Conservation (phyloP, 371 early-diverging fungal genomes). For the Funneliformis caledonium region DNA sequence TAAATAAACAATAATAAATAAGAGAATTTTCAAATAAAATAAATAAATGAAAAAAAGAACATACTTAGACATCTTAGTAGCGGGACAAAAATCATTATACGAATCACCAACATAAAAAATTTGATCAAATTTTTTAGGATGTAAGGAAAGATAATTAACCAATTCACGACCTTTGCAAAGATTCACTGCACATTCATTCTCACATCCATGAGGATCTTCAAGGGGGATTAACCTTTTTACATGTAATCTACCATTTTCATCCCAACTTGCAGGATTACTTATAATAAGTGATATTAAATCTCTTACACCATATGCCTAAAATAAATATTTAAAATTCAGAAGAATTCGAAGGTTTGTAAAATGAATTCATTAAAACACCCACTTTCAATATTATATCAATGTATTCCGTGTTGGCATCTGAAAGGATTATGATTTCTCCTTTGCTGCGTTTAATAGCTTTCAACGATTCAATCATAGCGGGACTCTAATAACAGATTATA, state of each 20-base stretch:
- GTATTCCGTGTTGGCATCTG: constrained; percentile 78
- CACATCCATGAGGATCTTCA: constrained; percentile 62
- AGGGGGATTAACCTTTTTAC: constrained; percentile 57
- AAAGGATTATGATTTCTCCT: constrained; percentile 64
- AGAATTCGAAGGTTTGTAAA: background rate
- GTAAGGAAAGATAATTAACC: constrained; percentile 9
- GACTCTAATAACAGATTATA: constrained; percentile 45
- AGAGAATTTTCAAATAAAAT: background rate
- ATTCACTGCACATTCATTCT: constrained; percentile 68
- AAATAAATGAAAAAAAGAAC: background rate
- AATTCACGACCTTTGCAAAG: constrained; percentile 71
- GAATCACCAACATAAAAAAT: constrained; percentile 68
- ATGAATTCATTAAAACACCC: background rate
- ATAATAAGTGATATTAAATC: constrained; percentile 65
- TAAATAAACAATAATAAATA: background rate
- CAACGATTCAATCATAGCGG: constrained; percentile 60
- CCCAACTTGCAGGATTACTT: constrained; percentile 72
- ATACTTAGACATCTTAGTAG: constrained; percentile 50
- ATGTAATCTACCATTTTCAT: constrained; percentile 56
- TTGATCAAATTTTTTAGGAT: constrained; percentile 39
- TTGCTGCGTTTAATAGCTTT: constrained; percentile 54
- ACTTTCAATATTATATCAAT: constrained; percentile 73
- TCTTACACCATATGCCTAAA: constrained; percentile 59
- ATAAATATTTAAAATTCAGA: background rate
- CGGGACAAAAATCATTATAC: constrained; percentile 66